Evolutionary conservation across 805 yeast species (phyloP).

Genomic region (Yamadazyma sp.): DNA sequence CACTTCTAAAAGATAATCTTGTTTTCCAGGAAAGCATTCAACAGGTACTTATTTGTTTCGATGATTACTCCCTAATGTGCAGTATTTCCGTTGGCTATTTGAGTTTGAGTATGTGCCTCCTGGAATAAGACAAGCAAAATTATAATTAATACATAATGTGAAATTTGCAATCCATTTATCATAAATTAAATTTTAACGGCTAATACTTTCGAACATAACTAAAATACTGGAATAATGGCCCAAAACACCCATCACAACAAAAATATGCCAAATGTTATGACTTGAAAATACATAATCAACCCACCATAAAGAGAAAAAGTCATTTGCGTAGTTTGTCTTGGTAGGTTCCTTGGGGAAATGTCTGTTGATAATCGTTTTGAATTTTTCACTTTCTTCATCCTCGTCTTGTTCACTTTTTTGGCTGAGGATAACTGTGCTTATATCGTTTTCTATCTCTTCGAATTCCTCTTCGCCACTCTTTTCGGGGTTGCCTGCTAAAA

Average conservation of each 20-base stretch:
- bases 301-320: conserved; percentile 74
- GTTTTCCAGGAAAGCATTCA: too few relatives aligned
- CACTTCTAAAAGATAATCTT: too few relatives aligned
- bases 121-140: too few relatives aligned
- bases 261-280: conserved; percentile 92
- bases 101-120: too few relatives aligned
- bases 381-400: conserved; percentile 18
- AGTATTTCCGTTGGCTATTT: too few relatives aligned
- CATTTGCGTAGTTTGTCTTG: conserved; percentile 34
- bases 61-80: too few relatives aligned
- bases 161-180: not conserved
- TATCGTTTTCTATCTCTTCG: conserved; percentile 25
- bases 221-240: conserved; percentile 84
- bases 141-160: too few relatives aligned
- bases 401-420: conserved; percentile 6
- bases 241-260: conserved; percentile 83
- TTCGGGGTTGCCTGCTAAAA: conserved; percentile 34
- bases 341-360: conserved; percentile 38
- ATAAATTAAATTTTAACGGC: conserved; percentile 1
- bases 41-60: too few relatives aligned
- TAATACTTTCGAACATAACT: conserved; percentile 57
- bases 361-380: conserved; percentile 31
- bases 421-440: conserved; percentile 11
- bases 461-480: conserved; percentile 40
- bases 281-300: conserved; percentile 72